Conservation (phyloP, 2,329 filamentous ascomycete species). For the Hymenotorrendiella dingleyae region DNA sequence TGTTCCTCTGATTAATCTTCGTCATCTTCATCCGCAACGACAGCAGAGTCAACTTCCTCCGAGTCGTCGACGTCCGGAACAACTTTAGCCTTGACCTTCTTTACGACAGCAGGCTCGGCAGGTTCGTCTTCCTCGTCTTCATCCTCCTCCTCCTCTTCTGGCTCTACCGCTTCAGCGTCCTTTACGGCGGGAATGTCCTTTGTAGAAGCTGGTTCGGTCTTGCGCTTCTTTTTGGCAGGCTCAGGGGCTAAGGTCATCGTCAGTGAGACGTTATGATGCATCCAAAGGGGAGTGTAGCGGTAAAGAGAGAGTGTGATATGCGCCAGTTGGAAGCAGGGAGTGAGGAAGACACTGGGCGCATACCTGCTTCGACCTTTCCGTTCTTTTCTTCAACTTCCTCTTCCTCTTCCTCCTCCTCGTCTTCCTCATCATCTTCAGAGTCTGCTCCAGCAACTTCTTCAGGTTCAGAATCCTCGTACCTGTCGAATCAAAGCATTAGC, state of each 20-base stretch:
- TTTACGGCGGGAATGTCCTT: slow-evolving; percentile 11
- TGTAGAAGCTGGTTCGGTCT: slow-evolving; percentile 12
- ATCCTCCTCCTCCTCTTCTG: slow-evolving; percentile 12
- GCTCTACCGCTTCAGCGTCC: slow-evolving; percentile 9
- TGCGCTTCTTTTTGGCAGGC: slow-evolving; percentile 27
- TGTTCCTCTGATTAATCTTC: slow-evolving; percentile 7
- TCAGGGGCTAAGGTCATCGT: slow-evolving; percentile 14
- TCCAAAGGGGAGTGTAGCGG: not conserved
- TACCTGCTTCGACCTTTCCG: slow-evolving; percentile 19
- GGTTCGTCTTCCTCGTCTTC: slow-evolving; percentile 15
- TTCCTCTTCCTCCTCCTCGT: slow-evolving; percentile 22
- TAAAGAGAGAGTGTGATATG: not conserved
- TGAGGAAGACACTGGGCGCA: not conserved
- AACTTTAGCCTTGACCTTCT: slow-evolving; percentile 4
- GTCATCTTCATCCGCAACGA: slow-evolving; percentile 6
- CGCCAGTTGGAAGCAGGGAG: not conserved
- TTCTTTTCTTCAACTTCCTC: slow-evolving; percentile 19
- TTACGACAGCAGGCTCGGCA: slow-evolving; percentile 6
- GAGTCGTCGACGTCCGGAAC: slow-evolving; percentile 1
- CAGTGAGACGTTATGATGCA: slow-evolving; percentile 1
- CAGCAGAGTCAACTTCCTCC: slow-evolving; percentile 3
- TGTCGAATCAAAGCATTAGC: slow-evolving; percentile 14
- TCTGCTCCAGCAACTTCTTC: slow-evolving; percentile 27
- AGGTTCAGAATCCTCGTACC: slow-evolving; percentile 31
- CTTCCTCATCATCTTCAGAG: slow-evolving; percentile 33